phyloP scores from a whole-genome alignment of 1,284 basidiomycete genomes.

The Marasmius oreades region DNA sequence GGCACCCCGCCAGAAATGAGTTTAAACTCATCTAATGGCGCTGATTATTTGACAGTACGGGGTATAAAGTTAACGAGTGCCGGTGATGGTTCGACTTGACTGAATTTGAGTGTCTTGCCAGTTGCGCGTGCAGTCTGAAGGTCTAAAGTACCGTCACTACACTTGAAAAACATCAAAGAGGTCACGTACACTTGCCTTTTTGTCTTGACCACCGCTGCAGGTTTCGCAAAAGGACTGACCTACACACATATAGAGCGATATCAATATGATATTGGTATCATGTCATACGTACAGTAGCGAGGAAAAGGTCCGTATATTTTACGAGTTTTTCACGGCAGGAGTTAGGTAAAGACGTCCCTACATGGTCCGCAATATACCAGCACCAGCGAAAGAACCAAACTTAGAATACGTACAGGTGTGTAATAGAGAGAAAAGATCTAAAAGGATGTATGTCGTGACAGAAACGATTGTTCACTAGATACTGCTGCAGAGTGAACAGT shows the following conservation, averaged over 20 bases:
- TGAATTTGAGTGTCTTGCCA: too few species aligned
- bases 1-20: too few species aligned
- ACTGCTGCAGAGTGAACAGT: constrained; percentile 67
- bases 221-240: too few species aligned
- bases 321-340: not conserved
- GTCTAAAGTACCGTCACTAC: too few species aligned
- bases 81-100: too few species aligned
- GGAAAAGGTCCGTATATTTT: constrained; percentile 2
- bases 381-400: constrained; percentile 6
- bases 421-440: constrained; percentile 7
- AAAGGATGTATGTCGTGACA: constrained; percentile 4
- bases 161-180: too few species aligned
- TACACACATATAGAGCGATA: not conserved
- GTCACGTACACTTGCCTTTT: too few species aligned
- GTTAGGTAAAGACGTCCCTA: not conserved
- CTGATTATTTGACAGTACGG: too few species aligned
- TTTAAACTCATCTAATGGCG: too few species aligned
- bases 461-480: constrained; percentile 43
- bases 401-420: not conserved
- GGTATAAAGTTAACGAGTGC: too few species aligned
- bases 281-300: constrained; percentile 1
- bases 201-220: too few species aligned
- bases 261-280: constrained; percentile 3
- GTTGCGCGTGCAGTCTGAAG: too few species aligned
- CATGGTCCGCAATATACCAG: constrained; percentile 6